These are phyloP conservation scores for Discostella stelligera DNA, from an alignment of 352 stramenopile species.

Conservation along the genomic window DNA sequence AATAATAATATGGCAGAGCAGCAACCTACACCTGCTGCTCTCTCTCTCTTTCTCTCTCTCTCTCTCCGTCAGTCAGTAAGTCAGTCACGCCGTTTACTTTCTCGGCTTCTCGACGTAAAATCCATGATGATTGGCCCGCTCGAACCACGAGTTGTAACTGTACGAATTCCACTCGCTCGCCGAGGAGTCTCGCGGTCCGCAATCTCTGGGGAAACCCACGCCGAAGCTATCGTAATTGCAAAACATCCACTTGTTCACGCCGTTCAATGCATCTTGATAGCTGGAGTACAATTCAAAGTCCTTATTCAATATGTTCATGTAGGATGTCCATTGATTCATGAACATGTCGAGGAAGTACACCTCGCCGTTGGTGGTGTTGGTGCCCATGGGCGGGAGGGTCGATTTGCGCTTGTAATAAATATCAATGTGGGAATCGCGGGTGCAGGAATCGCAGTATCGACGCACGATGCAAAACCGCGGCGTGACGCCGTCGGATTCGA, in stretches of 20 bases:
- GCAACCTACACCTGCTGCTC: too few species aligned
- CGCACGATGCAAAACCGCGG: slow-evolving; percentile 31
- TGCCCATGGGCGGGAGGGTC: slow-evolving; percentile 8
- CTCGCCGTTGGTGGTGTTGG: slow-evolving; percentile 7
- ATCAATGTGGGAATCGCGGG: slow-evolving; percentile 14
- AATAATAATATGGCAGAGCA: too few species aligned
- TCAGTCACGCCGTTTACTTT: too few species aligned
- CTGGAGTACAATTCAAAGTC: slow-evolving; percentile 47
- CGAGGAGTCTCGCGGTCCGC: background rate
- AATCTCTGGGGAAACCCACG: slow-evolving; percentile 39
- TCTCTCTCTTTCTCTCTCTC: too few species aligned
- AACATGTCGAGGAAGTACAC: slow-evolving; percentile 43
- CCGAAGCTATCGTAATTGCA: slow-evolving; percentile 30
- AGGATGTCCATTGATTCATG: slow-evolving; percentile 39
- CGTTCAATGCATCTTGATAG: slow-evolving; percentile 34
- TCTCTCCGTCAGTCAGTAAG: too few species aligned
- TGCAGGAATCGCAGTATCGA: slow-evolving; percentile 28
- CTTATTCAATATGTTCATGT: slow-evolving; percentile 1
- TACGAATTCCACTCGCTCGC: slow-evolving; percentile 46
- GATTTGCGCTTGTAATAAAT: slow-evolving; percentile 48
- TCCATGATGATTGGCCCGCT: slow-evolving; percentile 36
- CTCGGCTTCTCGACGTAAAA: slow-evolving; percentile 43
- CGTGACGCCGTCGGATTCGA: background rate
- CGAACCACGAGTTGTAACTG: background rate
- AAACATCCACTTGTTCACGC: slow-evolving; percentile 24